Percentiles rank a stretch among this genome's conserved stretches.
These are phyloP conservation scores for Podospora pseudocomata DNA, from an alignment of 495 filamentous ascomycete genomes.

Conservation along the genomic window DNA sequence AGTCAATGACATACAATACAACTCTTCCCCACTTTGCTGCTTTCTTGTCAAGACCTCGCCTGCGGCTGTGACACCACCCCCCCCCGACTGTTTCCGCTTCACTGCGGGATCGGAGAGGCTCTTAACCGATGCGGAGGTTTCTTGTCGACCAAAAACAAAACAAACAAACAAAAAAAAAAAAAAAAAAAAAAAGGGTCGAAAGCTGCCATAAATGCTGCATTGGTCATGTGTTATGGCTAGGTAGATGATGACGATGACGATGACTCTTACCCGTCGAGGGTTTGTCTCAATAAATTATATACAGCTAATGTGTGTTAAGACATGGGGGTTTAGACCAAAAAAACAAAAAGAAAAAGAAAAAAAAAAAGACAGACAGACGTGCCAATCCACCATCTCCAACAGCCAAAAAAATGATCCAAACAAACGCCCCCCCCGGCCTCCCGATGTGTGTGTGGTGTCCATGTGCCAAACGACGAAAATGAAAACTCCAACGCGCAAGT, in stretches of 20 bases:
- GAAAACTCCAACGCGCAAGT: background rate
- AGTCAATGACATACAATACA: constrained; percentile 9
- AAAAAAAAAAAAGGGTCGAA: background rate
- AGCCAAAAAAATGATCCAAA: background rate
- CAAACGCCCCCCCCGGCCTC: background rate
- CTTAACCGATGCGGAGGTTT: background rate
- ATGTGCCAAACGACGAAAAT: background rate
- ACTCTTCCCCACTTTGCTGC: background rate
- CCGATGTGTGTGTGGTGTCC: background rate
- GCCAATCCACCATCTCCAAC: background rate
- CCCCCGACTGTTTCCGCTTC: background rate
- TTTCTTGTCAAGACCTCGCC: background rate
- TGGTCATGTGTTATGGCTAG: background rate
- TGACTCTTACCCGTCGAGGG: background rate
- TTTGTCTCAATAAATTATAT: background rate
- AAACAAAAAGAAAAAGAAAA: background rate
- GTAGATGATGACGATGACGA: no score
- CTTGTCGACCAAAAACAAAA: background rate
- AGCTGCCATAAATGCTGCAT: background rate
- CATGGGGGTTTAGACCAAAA: no score
- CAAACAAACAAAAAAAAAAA: background rate
- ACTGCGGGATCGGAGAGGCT: background rate
- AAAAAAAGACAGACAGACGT: background rate
- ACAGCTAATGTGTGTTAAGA: background rate
- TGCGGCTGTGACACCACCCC: background rate